Evolutionary conservation across 345 rosid species (phyloP), one percentile per base, ranked within the genome.

Genomic region (Corchorus olitorius): DNA sequence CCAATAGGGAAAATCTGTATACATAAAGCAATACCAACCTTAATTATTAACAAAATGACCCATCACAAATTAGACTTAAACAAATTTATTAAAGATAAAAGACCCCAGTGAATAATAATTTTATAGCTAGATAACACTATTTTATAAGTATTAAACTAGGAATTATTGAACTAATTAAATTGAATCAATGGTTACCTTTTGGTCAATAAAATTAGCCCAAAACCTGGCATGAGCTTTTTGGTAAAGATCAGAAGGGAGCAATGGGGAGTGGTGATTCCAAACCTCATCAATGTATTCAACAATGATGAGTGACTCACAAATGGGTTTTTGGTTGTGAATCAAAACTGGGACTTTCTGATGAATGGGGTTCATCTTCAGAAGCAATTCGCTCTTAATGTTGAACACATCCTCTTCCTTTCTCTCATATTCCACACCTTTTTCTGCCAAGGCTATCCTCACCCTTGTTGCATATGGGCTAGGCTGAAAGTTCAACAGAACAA

Each of bases 191-290:
- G 13, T 8, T n/a, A 43, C 52, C 53, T 66, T 66, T 19, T 66
- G 20, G 48, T 66, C 70, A 12, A 66, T 43, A 66, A 43, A 66
- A 19, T 66, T 49, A 10, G 70, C 54, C 54, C 70, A 66, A 19
- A 19, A 66, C 53, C 70, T 66, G 13, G 70, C 70, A 41, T 66
- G 70, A 17, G 70, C 15, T 66, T 33, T 66, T 16, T n/a, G 33
- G 34, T 3, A 43, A n/a, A 14, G 54, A 66, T 45, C 35, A 66
- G 70, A 43, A 43, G 70, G 70, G 7, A 66, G 50, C 34, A 45
- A 45, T 9, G 70, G 54, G 13, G 52, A 48, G 7, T 66, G n/a
- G 15, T 66, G 52, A 1, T 19, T 66, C 70, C 72, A 67, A 6
- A 67, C 39, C 72, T 67, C 72, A 19, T 55, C 33, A 55, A 62